Evolutionary conservation across 495 filamentous ascomycete species (phyloP), one percentile per base, ranked within the genome.

Genomic region (Cercophora samala): DNA sequence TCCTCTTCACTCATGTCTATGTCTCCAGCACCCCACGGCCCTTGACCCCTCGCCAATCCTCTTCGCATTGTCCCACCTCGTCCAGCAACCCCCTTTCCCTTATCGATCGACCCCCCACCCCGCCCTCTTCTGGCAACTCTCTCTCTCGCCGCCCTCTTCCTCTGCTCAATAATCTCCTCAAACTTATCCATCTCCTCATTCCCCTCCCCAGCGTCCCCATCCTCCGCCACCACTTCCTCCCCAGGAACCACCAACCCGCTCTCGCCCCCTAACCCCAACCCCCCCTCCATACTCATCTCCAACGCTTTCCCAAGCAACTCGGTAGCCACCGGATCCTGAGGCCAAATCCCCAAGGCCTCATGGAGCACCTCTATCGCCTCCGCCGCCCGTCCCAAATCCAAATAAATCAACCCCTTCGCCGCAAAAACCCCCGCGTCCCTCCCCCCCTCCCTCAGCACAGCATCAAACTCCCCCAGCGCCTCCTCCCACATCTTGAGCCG

Each of bases 381-480:
- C 67, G 86, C 86, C 8, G 87, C 85, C 42, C 83, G 82, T 3
- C 81, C 85, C 68, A 89, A 78, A 70, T 93, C 90, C 66, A 94
- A 78, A 61, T 90, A 81, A 24, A 93, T 86, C 15, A 96, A 77
- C 0, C 91, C 92, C 72, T 92, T 91, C 0, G 91, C 87, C 62
- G 83, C 83, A 67, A 90, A 88, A n/a, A 90, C 79, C 22, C 87
- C 85, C 2, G 88, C 84, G 56, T 93, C 89, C 37, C 88, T 89
- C 4, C 89, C 89, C 32, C 91, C 90, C 37, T 90, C 85, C 5
- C 91, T 83, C 26, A 93, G 84, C 71, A 97, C 93, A 70, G 91
- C 88, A 59, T 93, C 87, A 62, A 96, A 97, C 72, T 93, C 85
- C 1, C 81, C 81, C 5, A 98, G 82, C 0, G 94, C 90, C 29